These are phyloP conservation scores for Diutina neorugosa DNA, from an alignment of 1,139 yeast genomes.

Conservation along the genomic window DNA sequence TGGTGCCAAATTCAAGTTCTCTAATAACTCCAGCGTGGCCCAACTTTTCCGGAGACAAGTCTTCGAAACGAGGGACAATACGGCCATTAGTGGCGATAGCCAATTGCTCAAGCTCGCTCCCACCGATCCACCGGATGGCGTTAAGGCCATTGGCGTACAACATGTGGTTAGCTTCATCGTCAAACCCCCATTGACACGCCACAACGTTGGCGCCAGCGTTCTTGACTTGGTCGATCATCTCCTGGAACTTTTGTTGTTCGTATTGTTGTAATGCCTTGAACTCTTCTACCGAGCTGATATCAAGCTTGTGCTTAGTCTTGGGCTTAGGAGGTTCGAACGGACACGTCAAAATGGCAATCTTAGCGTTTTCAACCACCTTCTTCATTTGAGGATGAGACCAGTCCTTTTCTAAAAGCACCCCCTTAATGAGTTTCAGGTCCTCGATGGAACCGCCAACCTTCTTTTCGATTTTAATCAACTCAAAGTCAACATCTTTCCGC, in stretches of 20 bases:
- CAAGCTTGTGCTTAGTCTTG: constrained; percentile 94
- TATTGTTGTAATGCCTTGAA: constrained; percentile 81
- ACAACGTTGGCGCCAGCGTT: constrained; percentile 91
- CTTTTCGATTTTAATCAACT: constrained; percentile 88
- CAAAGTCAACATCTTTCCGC: constrained; percentile 92
- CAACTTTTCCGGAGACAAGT: constrained; percentile 65
- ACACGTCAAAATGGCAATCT: constrained; percentile 89
- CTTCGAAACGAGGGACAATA: constrained; percentile 95
- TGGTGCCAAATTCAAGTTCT: constrained; percentile 92
- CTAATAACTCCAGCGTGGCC: constrained; percentile 80
- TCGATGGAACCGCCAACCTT: constrained; percentile 91
- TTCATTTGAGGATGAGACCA: constrained; percentile 99
- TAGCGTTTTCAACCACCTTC: constrained; percentile 64
- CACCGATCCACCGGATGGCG: constrained; percentile 99
- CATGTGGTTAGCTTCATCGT: constrained; percentile 96
- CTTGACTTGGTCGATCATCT: constrained; percentile 83
- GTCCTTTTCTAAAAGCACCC: constrained; percentile 91
- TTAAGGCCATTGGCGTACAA: constrained; percentile 79
- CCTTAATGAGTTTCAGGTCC: constrained; percentile 75
- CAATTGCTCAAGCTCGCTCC: constrained; percentile 87
- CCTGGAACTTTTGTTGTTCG: constrained; percentile 81
- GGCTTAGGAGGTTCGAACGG: constrained; percentile 99
- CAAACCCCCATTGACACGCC: constrained; percentile 99
- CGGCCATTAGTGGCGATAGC: constrained; percentile 97
- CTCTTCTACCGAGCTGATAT: constrained; percentile 85